phyloP scores from a whole-genome alignment of 495 filamentous ascomycete species.

The Neurospora hispaniola region DNA sequence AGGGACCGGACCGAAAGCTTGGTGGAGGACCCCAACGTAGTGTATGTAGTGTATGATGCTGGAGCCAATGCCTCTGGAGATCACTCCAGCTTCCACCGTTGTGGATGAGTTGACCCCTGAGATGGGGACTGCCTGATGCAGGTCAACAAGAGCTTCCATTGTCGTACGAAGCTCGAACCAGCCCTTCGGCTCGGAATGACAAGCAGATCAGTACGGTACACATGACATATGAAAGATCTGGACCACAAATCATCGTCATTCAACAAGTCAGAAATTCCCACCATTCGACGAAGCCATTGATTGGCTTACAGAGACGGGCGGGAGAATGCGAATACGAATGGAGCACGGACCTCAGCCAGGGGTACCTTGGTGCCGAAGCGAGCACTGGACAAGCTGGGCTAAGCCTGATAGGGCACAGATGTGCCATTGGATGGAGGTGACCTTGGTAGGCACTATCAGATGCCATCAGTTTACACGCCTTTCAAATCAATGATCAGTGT shows the following conservation, averaged over 20 bases:
- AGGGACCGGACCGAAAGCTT: not conserved
- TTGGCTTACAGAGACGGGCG: not conserved
- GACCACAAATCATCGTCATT: not conserved
- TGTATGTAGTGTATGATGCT: not conserved
- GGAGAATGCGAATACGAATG: not conserved
- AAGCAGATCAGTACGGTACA: not conserved
- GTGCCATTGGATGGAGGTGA: not conserved
- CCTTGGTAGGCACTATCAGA: not conserved
- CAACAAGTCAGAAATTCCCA: not conserved
- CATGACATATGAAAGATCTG: not conserved
- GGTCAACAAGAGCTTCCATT: not conserved
- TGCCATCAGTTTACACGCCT: not conserved
- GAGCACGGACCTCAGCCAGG: not conserved
- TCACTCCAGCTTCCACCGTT: not conserved
- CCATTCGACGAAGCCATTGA: not conserved
- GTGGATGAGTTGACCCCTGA: not conserved
- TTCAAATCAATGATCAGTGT: not conserved
- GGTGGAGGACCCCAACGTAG: not conserved
- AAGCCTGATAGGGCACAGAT: not conserved
- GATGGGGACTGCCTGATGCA: not conserved
- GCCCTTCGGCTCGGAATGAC: not conserved
- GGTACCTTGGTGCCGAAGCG: not conserved
- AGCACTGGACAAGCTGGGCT: not conserved
- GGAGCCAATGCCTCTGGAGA: not conserved
- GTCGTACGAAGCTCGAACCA: not conserved